A percentile compares a stretch with the other conserved stretches of the same genome.
Conservation (phyloP, 1,139 yeast genomes). For the Blastobotrys capitulatus region DNA sequence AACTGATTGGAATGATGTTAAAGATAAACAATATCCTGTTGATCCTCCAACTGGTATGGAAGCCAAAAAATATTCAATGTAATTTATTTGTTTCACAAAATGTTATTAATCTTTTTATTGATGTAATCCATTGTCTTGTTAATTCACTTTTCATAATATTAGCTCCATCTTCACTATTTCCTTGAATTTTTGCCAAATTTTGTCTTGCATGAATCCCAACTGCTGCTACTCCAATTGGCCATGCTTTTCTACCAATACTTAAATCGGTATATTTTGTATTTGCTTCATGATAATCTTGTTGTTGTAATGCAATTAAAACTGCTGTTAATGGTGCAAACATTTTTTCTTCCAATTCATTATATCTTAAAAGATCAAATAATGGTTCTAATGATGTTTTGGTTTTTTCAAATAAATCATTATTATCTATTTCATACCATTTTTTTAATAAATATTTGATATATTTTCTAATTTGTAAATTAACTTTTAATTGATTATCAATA, state of each 20-base stretch:
- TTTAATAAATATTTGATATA: constrained; percentile 43
- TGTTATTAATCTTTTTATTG: constrained; percentile 64
- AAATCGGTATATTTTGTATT: constrained; percentile 67
- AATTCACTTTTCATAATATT: constrained; percentile 75
- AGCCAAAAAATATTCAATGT: constrained; percentile 34
- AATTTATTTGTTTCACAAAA: constrained; percentile 37
- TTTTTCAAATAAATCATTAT: constrained; percentile 12
- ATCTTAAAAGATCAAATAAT: constrained; percentile 54
- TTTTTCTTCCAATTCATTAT: constrained; percentile 39
- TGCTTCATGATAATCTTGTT: constrained; percentile 48
- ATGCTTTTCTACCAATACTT: constrained; percentile 83
- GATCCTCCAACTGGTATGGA: constrained; percentile 64
- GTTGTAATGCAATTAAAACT: constrained; percentile 55
- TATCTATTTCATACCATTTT: constrained; percentile 39
- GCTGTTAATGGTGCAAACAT: constrained; percentile 56
- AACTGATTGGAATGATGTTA: constrained; percentile 93
- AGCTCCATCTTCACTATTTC: constrained; percentile 38
- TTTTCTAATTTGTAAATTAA: constrained; percentile 43
- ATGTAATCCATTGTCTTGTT: constrained; percentile 73
- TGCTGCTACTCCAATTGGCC: constrained; percentile 85
- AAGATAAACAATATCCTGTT: constrained; percentile 57
- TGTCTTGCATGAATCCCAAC: constrained; percentile 78
- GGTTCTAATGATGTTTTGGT: constrained; percentile 56
- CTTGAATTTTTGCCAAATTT: constrained; percentile 44
- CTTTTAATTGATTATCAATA: constrained; percentile 32